Base-by-base conservation (phyloP, 2,329 filamentous ascomycete genomes). In the Bipolaris oryzae region DNA sequence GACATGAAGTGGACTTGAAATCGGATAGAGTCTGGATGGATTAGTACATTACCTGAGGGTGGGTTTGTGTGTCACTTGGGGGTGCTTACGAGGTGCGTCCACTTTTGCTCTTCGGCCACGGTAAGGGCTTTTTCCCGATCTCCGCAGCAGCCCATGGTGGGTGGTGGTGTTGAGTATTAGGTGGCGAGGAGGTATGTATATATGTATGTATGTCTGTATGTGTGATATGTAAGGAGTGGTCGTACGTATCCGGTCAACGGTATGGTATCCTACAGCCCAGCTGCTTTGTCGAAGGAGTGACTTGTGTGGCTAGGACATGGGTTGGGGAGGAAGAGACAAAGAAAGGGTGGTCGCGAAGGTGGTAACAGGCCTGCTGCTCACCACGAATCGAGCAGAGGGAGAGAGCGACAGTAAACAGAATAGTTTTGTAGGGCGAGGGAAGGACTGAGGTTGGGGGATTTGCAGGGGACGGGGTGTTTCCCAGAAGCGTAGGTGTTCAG, bases 41-140 rank as follows among this genome's bases (percentile, higher is more conserved):
- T 76, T 50, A 76, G 71, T 48, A 47, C n/a, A 16, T 38, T 38
- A 23, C n/a, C 31, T 15, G 41, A 7, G 1, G n/a, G 3, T 11
- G 15, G 21, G 43, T 21, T 35, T n/a, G n/a, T n/a, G 51, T 33
- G n/a, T 7, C 10, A 15, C 33, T 18, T 25, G 20, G 25, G 25
- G 23, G n/a, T 23, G 79, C 89, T 73, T 79, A 92, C 90, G 74
- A 98, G 93, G 75, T 93, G 96, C 71, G 93, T 91, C 94, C 94
- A 98, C 82, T 92, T 81, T 66, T 80, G 77, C 61, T 79, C 74
- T 59, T 81, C 77, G 53, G 76, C 72, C 46, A 80, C 76, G 28
- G 64, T 68, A 53, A 70, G 60, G 49, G 62, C 73, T 63, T 76
- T 76, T 48, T 76, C 74, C 55, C 72, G 69, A 58, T 76, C 73